Evolutionary conservation across 2,329 filamentous ascomycete species (phyloP), one percentile per base, ranked within the genome.

Genomic region (Passalora sequoiae): DNA sequence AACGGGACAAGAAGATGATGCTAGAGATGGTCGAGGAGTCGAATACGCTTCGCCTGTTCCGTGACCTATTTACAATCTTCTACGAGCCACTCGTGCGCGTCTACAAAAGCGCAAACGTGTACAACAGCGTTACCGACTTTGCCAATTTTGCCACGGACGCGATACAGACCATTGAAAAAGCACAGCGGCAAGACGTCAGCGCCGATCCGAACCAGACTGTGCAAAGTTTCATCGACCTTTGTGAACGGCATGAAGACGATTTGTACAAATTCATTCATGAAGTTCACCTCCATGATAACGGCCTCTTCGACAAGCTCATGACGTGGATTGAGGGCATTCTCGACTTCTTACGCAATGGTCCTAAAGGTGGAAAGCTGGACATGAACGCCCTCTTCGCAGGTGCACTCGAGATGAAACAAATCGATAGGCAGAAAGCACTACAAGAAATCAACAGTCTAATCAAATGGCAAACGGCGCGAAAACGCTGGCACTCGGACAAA

Each of bases 241-340:
- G 92, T 66, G 84, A 87, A 54, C 81, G 92, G 31, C 92, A 98
- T 64, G 88, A 98, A 67, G 81, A 94, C 63, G 94, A 94, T 68
- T 91, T 98, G 63, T 98, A 97, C 76, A 97, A 95, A 65, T 98
- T 98, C 64, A 85, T 98, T 3, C 92, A 98, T 65, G 92, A 98
- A 68, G 91, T 98, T 1, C 92, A 98, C 62, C 82, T 86, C 5
- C 91, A 98, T 59, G 92, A 98, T 64, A 94, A 98, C 51, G 92
- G 92, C 1, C 78, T 98, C 1, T 98, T 98, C 58, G 89, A 89
- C 25, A 86, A 94, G 58, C 77, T 98, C 39, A 98, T 98, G 92
- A 82, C 82, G 19, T 97, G 92, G 92, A 83, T 97, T 33, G 92
- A 98, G 69, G 86, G 84, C 25, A 97, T 98, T 46, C 77, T 98